Base-by-base conservation (phyloP, 257 asterid species). In the Solanum ossicruentum region DNA sequence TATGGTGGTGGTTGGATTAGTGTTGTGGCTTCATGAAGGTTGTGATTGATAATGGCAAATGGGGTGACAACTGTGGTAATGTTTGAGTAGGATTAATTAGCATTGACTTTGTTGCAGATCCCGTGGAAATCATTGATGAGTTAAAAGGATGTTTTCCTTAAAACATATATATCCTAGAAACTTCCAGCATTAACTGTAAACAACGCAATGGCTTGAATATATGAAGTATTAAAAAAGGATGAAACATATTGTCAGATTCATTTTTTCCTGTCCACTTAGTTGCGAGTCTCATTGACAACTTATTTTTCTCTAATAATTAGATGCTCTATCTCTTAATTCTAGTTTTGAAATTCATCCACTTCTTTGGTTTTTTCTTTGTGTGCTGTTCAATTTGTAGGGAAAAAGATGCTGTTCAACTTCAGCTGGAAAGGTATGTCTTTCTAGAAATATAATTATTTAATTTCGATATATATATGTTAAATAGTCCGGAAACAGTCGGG, bases 321-420 rank as follows among this genome's bases (percentile, higher is more conserved):
- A 52, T 26, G 65, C 41, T 63, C 43, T 12, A 61, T 57, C 75
- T 23, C 85, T 23, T 10, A 86, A 73, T 73, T 86, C 78, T 87
- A 78, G 18, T 66, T 86, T 57, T 61, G 79, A 20, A 71, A 89
- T 83, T 84, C 70, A 79, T 73, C 61, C 49, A n/a, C 18, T 66
- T 72, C 56, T 26, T 71, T 69, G 55, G 60, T 83, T 43, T 49
- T 49, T 57, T 70, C 61, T 61, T 26, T 12, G 12, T 61, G 57
- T 61, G 45, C 60, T 45, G 16, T 61, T 61, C 84, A 43, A 51
- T 41, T 21, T 88, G 83, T 80, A 93, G 98, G 93, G 95, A 91
- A 88, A 96, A 93, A 90, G 99, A 96, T 87, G 93, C 91, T 75
- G 99, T 96, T 84, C 98, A 93, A 86, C 93, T 91, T 87, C 98